Evolutionary conservation across 1,284 basidiomycete genomes (phyloP).

Genomic region (Trichosporon coremiiforme): DNA sequence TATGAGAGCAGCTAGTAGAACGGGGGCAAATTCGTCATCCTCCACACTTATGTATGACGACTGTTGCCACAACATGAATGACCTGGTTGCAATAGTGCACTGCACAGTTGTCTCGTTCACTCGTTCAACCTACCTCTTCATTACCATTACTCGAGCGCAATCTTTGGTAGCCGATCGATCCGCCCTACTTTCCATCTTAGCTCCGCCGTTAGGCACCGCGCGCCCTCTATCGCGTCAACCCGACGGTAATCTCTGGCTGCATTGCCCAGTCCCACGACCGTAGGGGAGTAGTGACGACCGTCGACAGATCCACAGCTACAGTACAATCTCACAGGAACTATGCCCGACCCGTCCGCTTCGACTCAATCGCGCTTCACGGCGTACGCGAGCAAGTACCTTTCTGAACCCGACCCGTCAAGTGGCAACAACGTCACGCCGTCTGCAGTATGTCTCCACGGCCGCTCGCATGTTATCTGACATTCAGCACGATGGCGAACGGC

Average conservation of each 20-base stretch:
- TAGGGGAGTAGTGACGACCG: neutral
- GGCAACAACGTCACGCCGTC: constrained; percentile 16
- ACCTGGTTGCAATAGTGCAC: neutral
- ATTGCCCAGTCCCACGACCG: too few species aligned
- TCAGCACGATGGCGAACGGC: neutral
- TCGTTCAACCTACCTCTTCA: too few species aligned
- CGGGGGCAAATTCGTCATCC: constrained; percentile 8
- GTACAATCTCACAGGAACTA: too few species aligned
- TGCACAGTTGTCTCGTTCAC: too few species aligned
- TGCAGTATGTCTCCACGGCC: neutral
- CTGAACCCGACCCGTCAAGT: neutral
- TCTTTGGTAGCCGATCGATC: too few species aligned
- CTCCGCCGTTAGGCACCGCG: too few species aligned
- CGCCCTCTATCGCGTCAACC: neutral
- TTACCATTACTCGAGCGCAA: too few species aligned
- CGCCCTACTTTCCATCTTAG: too few species aligned
- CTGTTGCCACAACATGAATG: constrained; percentile 1
- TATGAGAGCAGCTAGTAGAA: too few species aligned
- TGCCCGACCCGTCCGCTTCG: neutral
- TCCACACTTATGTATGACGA: neutral
- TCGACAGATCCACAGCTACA: neutral
- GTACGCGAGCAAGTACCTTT: constrained; percentile 50
- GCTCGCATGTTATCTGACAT: neutral
- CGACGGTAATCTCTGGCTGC: neutral
- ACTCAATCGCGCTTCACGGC: constrained; percentile 39